Percentiles rank a stretch among this genome's conserved stretches.
Conservation (phyloP, 345 rosid species). For the Euphorbia tirucalli region DNA sequence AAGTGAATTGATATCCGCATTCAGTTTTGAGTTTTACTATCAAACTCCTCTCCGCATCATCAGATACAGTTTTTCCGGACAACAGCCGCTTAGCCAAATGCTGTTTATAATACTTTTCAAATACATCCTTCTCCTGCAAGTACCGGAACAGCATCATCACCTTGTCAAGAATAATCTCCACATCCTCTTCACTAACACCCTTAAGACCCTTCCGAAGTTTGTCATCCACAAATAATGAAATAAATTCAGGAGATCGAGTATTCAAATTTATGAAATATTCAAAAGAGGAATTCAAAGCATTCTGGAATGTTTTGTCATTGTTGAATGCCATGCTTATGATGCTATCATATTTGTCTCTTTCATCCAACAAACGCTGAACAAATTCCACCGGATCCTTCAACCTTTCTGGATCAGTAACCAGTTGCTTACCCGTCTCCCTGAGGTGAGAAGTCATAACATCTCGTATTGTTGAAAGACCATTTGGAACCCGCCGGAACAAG, state of each 20-base stretch:
- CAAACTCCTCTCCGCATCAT: conserved; percentile 95
- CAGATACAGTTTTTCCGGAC: conserved; percentile 89
- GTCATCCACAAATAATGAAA: conserved; percentile 92
- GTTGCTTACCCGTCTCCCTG: conserved; percentile 88
- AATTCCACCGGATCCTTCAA: conserved; percentile 93
- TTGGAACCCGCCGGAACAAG: conserved; percentile 77
- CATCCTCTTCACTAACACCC: conserved; percentile 90
- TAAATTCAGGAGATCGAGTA: conserved; percentile 91
- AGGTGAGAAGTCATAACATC: conserved; percentile 93
- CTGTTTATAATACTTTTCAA: conserved; percentile 97
- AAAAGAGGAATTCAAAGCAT: conserved; percentile 87
- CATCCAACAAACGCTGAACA: conserved; percentile 91
- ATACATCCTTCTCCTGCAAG: conserved; percentile 96
- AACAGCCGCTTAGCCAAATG: conserved; percentile 94
- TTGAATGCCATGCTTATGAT: conserved; percentile 67
- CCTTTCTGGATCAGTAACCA: conserved; percentile 90
- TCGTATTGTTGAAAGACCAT: conserved; percentile 69
- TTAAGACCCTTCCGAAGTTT: conserved; percentile 88
- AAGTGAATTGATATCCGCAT: conserved; percentile 97
- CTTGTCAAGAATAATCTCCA: conserved; percentile 88
- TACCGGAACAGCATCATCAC: conserved; percentile 99
- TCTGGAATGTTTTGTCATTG: conserved; percentile 93
- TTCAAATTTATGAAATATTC: conserved; percentile 92
- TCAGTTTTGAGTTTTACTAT: conserved; percentile 95
- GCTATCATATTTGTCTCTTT: conserved; percentile 79